Evolutionary conservation across 2,329 filamentous ascomycete species (phyloP).

Genomic region (Aspergillus nomiae): DNA sequence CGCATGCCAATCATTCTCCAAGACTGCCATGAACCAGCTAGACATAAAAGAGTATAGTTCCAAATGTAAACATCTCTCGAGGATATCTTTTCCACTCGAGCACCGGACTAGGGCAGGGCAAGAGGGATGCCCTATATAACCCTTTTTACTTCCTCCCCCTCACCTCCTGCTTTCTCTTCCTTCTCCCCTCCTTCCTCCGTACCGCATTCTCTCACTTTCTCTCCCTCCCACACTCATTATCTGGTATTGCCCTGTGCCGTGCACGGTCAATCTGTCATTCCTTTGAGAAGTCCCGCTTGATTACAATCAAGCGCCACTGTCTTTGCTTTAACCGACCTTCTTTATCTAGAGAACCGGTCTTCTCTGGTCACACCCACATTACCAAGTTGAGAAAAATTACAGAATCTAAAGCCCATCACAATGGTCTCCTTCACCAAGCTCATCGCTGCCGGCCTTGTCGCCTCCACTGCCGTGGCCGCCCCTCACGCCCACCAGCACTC

Average conservation of each 20-base stretch:
- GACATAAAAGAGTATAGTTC: background rate
- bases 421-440: conserved; percentile 44
- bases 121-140: background rate
- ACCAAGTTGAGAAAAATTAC: conserved; percentile 3
- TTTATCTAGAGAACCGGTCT: conserved; percentile 26
- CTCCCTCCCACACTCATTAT: conserved; percentile 7
- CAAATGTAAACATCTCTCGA: background rate
- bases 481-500: conserved; percentile 24
- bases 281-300: conserved; percentile 16
- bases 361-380: conserved; percentile 11
- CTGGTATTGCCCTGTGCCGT: conserved; percentile 32
- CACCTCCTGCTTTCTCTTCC: background rate
- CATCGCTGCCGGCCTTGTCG: conserved; percentile 36
- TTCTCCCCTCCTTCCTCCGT: background rate
- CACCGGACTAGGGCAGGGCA: background rate
- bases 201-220: background rate
- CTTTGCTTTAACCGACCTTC: conserved; percentile 14
- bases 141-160: background rate
- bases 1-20: background rate
- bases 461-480: conserved; percentile 34
- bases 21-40: background rate
- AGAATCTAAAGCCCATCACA: conserved; percentile 15
- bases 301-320: background rate
- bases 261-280: conserved; percentile 34
- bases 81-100: background rate